phyloP scores from a whole-genome alignment of 2,329 filamentous ascomycete genomes.

The Chalaropsis ovoidea region DNA sequence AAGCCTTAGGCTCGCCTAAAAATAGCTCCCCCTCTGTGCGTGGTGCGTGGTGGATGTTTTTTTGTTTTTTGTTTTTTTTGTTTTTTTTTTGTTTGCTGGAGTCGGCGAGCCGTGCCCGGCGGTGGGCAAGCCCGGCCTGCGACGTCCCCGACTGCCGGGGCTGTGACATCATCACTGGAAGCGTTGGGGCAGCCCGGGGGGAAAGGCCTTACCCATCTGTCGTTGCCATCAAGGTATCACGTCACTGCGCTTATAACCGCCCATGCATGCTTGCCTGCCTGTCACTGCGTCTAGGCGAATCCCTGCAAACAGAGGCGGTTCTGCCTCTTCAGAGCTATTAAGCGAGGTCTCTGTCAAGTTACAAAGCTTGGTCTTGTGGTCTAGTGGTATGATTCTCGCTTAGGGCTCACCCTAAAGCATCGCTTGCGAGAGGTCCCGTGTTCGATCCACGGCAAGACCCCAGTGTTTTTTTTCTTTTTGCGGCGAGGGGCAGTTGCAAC shows the following conservation, averaged over 20 bases:
- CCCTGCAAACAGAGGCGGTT: neutral
- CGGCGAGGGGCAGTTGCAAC: no score
- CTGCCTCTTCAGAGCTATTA: no score
- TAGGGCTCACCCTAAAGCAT: conserved; percentile 42
- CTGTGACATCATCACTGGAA: neutral
- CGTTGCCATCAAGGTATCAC: neutral
- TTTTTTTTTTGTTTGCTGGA: neutral
- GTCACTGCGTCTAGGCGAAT: conserved; percentile 3
- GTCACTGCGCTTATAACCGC: conserved; percentile 5
- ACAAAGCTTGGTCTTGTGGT: conserved; percentile 39
- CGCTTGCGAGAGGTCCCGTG: conserved; percentile 29
- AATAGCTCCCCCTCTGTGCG: conserved; percentile 12
- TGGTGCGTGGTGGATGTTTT: neutral
- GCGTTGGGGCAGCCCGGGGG: neutral
- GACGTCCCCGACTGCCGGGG: neutral
- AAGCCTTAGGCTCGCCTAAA: neutral
- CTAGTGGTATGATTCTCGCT: conserved; percentile 65
- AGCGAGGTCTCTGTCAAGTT: no score
- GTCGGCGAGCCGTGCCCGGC: neutral
- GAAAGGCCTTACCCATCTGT: conserved; percentile 3
- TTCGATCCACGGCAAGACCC: conserved; percentile 28
- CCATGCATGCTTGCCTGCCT: neutral
- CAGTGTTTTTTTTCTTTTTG: conserved; percentile 6
- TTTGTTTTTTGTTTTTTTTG: neutral
- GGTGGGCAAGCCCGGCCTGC: neutral